Conservation (phyloP, 305 asterid genomes). For the Euphrasia arctica region DNA sequence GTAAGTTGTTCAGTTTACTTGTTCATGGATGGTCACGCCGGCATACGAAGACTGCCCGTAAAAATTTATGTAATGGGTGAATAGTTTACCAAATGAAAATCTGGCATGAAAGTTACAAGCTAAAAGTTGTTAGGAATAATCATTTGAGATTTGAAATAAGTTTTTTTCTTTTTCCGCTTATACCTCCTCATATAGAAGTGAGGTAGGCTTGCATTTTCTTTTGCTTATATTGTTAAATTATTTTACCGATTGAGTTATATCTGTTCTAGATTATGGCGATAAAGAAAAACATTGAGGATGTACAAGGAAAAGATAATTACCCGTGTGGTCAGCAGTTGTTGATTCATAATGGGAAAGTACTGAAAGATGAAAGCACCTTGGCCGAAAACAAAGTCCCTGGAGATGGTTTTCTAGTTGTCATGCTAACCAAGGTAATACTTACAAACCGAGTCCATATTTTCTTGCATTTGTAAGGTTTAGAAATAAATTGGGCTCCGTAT, state of each 20-base stretch:
- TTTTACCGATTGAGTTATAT: constrained; percentile 23
- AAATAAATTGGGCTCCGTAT: neutral
- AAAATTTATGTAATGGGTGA: neutral
- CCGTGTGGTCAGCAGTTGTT: constrained; percentile 80
- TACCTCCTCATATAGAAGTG: constrained; percentile 6
- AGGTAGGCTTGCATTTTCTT: neutral
- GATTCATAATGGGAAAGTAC: constrained; percentile 77
- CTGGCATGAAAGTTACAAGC: neutral
- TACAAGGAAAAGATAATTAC: constrained; percentile 70
- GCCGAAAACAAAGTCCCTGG: constrained; percentile 70
- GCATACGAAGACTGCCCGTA: neutral
- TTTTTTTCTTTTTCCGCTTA: neutral
- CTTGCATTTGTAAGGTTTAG: constrained; percentile 1
- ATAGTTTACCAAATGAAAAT: neutral
- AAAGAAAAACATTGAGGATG: constrained; percentile 73
- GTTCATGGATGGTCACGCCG: neutral
- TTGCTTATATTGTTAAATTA: neutral
- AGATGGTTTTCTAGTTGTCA: constrained; percentile 84
- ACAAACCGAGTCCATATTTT: neutral
- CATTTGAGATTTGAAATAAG: neutral
- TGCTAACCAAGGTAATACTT: constrained; percentile 69
- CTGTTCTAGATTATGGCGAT: constrained; percentile 60
- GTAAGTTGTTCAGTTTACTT: neutral
- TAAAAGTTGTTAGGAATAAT: neutral
- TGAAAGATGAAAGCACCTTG: constrained; percentile 73